Percentiles rank a stretch among this genome's conserved stretches.
These are phyloP conservation scores for Phragmites australis DNA, from an alignment of 176 grass and related monocot species.

Conservation along the genomic window DNA sequence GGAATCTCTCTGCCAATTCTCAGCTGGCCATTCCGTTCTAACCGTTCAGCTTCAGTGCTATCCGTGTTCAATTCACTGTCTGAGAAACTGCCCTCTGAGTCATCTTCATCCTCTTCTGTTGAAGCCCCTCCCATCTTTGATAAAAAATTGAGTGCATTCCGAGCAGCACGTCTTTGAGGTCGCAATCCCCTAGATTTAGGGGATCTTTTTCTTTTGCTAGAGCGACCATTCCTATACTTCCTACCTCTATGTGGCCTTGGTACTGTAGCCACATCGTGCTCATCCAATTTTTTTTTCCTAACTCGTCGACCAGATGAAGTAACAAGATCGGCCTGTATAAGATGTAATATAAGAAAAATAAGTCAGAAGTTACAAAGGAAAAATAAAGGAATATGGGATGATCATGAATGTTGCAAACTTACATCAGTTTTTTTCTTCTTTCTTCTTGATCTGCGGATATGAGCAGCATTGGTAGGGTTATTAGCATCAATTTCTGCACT, in stretches of 20 bases:
- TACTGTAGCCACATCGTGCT: conserved; percentile 46
- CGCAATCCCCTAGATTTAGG: conserved; percentile 70
- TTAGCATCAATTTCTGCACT: conserved; percentile 54
- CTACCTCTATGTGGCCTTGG: conserved; percentile 59
- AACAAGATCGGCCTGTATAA: conserved; percentile 62
- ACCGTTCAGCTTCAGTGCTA: conserved; percentile 58
- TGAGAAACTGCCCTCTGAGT: conserved; percentile 57
- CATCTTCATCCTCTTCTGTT: conserved; percentile 68
- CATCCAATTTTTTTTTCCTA: conserved; percentile 78
- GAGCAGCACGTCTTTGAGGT: conserved; percentile 82
- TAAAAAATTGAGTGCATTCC: conserved; percentile 76
- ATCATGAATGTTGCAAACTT: conserved; percentile 39
- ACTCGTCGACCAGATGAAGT: conserved; percentile 94
- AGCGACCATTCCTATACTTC: conserved; percentile 59
- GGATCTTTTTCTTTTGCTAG: conserved; percentile 62
- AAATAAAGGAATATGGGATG: conserved; percentile 5
- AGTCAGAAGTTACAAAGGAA: neutral
- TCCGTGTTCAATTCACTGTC: conserved; percentile 53
- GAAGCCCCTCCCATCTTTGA: conserved; percentile 85
- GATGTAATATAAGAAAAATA: conserved; percentile 35
- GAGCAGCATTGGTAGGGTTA: conserved; percentile 46
- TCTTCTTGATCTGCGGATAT: conserved; percentile 72
- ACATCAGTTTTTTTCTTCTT: conserved; percentile 75
- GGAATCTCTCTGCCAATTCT: conserved; percentile 53
- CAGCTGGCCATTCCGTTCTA: conserved; percentile 41